A percentile compares a stretch with the other conserved stretches of the same genome.
Evolutionary conservation across 306 rosid species (phyloP).

Genomic region (Sophora flavescens): DNA sequence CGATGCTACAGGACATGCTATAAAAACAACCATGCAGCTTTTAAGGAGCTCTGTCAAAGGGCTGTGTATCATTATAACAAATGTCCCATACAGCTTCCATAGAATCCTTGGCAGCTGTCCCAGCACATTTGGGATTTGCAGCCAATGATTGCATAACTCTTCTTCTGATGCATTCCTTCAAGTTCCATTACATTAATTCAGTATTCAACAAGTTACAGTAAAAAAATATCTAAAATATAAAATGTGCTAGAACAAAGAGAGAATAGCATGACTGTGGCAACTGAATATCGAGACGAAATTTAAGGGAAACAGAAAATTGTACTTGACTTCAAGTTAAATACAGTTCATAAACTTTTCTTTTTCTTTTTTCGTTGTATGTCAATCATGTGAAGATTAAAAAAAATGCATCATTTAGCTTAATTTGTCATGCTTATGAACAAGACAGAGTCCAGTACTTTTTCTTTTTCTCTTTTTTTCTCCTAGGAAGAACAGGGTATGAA

Average conservation of each 20-base stretch:
- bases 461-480: no score
- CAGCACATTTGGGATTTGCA: conserved; percentile 62
- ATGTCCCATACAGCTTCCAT: conserved; percentile 93
- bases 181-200: conserved; percentile 37
- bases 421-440: no score
- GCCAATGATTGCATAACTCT: conserved; percentile 70
- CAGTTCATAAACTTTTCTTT: not conserved
- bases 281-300: not conserved
- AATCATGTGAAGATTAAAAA: conserved; percentile 6
- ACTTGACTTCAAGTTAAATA: not conserved
- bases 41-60: conserved; percentile 88
- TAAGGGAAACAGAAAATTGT: conserved; percentile 3
- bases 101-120: conserved; percentile 75
- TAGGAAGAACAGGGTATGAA: no score
- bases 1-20: not conserved
- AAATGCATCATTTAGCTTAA: no score
- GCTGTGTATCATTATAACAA: conserved; percentile 82
- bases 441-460: no score
- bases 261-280: conserved; percentile 6
- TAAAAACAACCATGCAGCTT: not conserved
- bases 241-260: not conserved
- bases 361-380: not conserved
- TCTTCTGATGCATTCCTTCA: conserved; percentile 85
- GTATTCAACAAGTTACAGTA: conserved; percentile 9
- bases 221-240: conserved; percentile 20